Base-by-base conservation (phyloP, 805 yeast genomes). In the Hanseniaspora guilliermondii region DNA sequence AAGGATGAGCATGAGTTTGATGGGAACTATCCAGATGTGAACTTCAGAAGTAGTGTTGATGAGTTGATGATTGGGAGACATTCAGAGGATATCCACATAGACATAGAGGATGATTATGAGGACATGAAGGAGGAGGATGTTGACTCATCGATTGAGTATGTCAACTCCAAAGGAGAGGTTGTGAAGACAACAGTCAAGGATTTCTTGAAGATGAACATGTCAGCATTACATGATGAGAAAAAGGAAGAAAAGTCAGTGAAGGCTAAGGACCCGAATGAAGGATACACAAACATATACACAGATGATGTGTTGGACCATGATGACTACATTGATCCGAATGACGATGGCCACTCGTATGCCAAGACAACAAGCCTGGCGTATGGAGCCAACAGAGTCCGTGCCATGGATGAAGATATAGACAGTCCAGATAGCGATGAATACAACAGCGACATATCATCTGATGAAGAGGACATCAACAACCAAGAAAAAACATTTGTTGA, bases 271-370 rank as follows among this genome's bases (percentile, higher is more conserved):
- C 12, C 36, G 2, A 11, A 56, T 7, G 57, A 53, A 24, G 33
- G 32, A 22, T 21, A 24, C 9, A 7, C 33, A 12, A 19, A 24
- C 40, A 55, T 21, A 58, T 56, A 8, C 44, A 35, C 32, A 56
- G 56, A 19, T 55, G 56, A 48, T 54, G 60, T 58, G 32, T 60
- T 62, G 11, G 68, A 72, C 30, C 76, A 76, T 27, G 87, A 83
- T 57, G 88, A 82, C 57, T 83, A 84, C 61, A 79, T 78, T 60
- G 89, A 84, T 63, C 89, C 91, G 0, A 83, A 84, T 62, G 91
- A 85, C 64, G 91, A 84, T 62, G 91, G 91, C 0, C 79, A 78
- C 62, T 80, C 86, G 1, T 84, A 84, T 65, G 78, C 79, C 53
- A 82, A 78, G 63, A 72, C 11, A 11, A 33, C 37, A 6, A 42